Evolutionary conservation across 2,329 filamentous ascomycete species (phyloP).

Genomic region (Clarireedia homoeocarpa): DNA sequence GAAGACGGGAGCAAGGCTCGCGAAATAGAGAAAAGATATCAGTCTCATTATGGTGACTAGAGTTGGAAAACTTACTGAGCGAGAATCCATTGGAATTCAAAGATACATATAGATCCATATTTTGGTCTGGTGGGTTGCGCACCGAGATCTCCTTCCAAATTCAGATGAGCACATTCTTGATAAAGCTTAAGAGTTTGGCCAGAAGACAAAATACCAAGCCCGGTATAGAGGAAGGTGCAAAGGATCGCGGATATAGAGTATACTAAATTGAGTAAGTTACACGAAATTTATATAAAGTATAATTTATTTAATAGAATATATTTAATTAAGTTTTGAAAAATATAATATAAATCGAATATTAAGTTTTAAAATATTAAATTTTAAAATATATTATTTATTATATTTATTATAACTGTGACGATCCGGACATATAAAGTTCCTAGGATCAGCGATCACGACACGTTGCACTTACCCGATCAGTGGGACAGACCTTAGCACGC

Average conservation of each 20-base stretch:
- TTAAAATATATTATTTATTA: no score
- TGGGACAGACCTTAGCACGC: no score
- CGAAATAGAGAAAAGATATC: constrained; percentile 13
- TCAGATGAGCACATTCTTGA: background rate
- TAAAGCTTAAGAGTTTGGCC: background rate
- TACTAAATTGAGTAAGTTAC: background rate
- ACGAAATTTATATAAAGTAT: background rate
- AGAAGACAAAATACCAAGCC: background rate
- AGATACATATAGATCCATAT: background rate
- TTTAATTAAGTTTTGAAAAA: no score
- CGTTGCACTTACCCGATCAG: no score
- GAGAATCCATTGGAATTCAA: background rate
- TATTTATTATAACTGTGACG: no score
- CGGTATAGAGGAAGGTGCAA: background rate
- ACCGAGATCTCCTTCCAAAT: background rate
- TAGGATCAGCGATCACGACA: no score
- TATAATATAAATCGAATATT: no score
- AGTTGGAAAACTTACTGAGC: background rate
- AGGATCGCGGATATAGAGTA: background rate
- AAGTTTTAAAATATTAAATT: no score
- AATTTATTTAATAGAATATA: no score
- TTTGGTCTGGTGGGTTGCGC: background rate
- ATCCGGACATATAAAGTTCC: no score
- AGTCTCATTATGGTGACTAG: constrained; percentile 16
- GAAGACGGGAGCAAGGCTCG: constrained; percentile 12